Conservation (phyloP, 441 rosid species). For the Aleurites moluccanus region DNA sequence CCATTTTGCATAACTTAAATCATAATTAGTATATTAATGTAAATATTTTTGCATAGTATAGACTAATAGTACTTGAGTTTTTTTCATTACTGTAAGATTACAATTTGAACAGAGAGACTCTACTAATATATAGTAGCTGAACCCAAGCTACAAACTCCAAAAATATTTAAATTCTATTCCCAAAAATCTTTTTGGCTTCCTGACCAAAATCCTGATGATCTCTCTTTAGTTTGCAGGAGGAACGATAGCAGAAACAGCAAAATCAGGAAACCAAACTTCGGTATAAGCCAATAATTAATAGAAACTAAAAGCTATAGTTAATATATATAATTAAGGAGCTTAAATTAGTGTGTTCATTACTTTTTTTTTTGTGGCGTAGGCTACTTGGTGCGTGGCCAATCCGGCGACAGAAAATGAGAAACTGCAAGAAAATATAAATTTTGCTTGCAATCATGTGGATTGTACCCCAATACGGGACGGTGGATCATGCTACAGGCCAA, state of each 20-base stretch:
- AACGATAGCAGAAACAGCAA: constrained; percentile 8
- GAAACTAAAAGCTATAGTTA: too few species aligned
- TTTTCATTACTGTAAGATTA: too few species aligned
- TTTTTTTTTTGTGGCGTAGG: not conserved
- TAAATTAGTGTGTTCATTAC: too few species aligned
- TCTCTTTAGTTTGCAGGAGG: constrained; percentile 22
- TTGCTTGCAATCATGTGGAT: constrained; percentile 27
- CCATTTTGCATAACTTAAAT: not conserved
- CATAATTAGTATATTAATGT: too few species aligned
- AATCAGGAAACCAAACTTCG: constrained; percentile 9
- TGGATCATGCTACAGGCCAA: constrained; percentile 31
- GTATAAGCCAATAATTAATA: not conserved
- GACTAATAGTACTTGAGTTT: too few species aligned
- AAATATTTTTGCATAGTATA: too few species aligned
- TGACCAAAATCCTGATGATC: not conserved
- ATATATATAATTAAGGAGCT: not conserved
- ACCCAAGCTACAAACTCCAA: too few species aligned
- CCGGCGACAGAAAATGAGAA: constrained; percentile 23
- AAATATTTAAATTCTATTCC: too few species aligned
- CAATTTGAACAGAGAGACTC: too few species aligned
- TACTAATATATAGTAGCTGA: too few species aligned
- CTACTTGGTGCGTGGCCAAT: constrained; percentile 33
- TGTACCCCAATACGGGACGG: constrained; percentile 22
- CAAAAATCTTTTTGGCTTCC: not conserved
- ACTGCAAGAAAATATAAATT: constrained; percentile 25